phyloP scores from a whole-genome alignment of 805 yeast species.

The Candida bentonensis region DNA sequence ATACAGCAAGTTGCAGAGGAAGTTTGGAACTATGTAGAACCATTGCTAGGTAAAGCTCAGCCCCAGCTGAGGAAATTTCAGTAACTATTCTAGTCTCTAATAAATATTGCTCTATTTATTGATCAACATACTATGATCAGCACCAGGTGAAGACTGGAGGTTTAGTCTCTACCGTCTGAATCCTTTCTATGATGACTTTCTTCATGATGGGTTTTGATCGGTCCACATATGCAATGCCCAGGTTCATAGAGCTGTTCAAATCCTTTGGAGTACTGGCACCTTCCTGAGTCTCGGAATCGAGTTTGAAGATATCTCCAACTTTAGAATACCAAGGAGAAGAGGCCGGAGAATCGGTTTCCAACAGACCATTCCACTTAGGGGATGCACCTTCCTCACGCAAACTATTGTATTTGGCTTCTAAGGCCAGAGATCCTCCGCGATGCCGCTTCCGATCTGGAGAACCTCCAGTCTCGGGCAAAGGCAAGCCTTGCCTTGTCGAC shows the following conservation, averaged over 20 bases:
- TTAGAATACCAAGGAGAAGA: neutral
- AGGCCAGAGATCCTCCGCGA: slow-evolving; percentile 9
- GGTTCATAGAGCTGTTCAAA: neutral
- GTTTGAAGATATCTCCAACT: neutral
- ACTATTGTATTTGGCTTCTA: slow-evolving; percentile 9
- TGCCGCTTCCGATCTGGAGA: neutral
- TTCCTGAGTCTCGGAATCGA: no score
- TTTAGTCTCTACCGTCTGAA: slow-evolving; percentile 38
- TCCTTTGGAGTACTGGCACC: neutral
- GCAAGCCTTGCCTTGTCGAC: no score
- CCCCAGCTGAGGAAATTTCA: neutral
- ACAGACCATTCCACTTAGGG: slow-evolving; percentile 2
- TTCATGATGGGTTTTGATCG: slow-evolving; percentile 17
- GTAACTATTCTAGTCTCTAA: no score
- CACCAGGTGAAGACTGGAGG: slow-evolving; percentile 64
- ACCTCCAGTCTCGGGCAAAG: no score
- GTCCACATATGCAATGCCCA: slow-evolving; percentile 13
- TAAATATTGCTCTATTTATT: no score
- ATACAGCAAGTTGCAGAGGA: slow-evolving; percentile 40
- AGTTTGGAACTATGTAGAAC: slow-evolving; percentile 25
- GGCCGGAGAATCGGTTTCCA: neutral
- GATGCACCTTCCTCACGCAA: slow-evolving; percentile 3
- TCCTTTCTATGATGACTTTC: slow-evolving; percentile 43
- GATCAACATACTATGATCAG: no score
- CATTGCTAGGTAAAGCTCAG: neutral